Conservation (phyloP, 441 rosid species). For the Kokia cookei region DNA sequence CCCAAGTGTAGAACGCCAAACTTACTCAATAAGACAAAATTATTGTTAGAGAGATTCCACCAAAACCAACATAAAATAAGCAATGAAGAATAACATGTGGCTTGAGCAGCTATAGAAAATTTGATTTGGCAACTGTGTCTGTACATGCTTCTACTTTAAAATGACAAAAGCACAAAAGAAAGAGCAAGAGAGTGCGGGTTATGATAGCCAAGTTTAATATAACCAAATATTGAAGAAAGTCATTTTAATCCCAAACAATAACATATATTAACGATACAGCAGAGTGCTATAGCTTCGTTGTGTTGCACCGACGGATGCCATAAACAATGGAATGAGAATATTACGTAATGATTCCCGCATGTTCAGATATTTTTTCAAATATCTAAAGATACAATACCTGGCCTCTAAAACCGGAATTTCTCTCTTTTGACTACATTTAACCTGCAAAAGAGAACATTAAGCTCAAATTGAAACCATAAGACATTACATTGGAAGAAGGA, state of each 20-base stretch:
- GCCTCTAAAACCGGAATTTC: conserved; percentile 48
- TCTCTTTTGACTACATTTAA: conserved; percentile 48
- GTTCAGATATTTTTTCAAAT: neutral
- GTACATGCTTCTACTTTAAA: neutral
- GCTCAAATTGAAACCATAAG: neutral
- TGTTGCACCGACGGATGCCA: neutral
- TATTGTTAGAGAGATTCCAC: neutral
- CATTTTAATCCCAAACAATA: neutral
- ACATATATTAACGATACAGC: neutral
- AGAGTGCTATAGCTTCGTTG: neutral
- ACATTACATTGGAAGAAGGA: neutral
- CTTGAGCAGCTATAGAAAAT: neutral
- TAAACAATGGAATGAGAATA: neutral
- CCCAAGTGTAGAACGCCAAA: neutral
- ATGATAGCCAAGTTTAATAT: no score
- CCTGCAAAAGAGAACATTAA: conserved; percentile 23
- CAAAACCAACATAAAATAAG: neutral
- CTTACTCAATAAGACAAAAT: neutral
- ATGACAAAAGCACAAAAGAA: neutral
- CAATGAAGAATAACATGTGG: neutral
- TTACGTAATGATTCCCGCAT: neutral
- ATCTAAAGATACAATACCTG: conserved; percentile 35
- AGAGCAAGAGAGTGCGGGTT: neutral
- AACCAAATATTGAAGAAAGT: neutral
- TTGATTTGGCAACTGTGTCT: neutral